A percentile compares a stretch with the other conserved stretches of the same genome.
Conservation (phyloP, 176 grass and related monocot species). For the Melocanna baccifera region DNA sequence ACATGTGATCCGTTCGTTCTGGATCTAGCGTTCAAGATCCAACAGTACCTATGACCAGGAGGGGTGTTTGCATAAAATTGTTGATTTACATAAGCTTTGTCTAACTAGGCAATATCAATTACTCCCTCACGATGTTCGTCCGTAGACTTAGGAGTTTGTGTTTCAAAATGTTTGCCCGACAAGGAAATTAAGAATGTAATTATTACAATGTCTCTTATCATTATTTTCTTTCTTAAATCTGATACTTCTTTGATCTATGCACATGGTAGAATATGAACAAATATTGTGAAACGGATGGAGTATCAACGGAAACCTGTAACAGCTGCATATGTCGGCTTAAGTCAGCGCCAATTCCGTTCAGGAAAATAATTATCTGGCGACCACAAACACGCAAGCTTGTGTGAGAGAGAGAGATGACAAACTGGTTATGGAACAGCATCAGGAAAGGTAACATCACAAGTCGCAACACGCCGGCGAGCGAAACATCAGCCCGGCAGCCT, state of each 20-base stretch:
- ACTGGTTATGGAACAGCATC: neutral
- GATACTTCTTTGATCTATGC: no score
- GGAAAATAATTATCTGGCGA: neutral
- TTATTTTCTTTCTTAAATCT: no score
- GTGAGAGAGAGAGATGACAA: neutral
- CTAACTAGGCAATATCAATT: neutral
- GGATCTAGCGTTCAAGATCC: neutral
- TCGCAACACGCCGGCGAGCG: neutral
- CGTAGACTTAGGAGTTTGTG: no score
- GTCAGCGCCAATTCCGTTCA: neutral
- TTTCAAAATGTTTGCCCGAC: no score
- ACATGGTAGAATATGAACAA: no score
- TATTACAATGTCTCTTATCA: no score
- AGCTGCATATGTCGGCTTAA: neutral
- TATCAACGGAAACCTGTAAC: no score
- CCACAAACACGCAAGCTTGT: neutral
- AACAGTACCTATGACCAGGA: neutral
- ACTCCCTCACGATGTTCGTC: no score
- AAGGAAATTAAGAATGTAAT: no score
- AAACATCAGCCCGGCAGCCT: neutral
- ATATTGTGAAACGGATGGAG: no score
- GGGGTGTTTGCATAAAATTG: no score
- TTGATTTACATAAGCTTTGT: neutral
- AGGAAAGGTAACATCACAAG: neutral
- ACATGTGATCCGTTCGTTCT: neutral